Percentiles rank a stretch among this genome's conserved stretches.
Conservation (phyloP, 2,329 filamentous ascomycete genomes). For the Simplicillium sp. region DNA sequence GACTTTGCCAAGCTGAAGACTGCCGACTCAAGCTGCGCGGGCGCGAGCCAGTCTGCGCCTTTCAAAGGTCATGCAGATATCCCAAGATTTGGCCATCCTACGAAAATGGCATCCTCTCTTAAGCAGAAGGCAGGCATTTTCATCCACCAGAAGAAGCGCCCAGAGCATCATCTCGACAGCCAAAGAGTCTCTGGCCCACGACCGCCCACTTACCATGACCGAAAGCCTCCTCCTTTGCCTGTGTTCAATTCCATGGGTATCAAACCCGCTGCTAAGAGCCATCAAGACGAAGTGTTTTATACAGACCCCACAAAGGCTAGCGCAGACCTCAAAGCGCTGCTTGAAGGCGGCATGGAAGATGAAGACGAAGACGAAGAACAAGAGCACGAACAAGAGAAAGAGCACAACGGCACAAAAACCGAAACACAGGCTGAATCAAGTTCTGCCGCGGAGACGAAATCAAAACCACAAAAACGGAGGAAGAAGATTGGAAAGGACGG, state of each 20-base stretch:
- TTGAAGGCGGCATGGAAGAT: slow-evolving; percentile 73
- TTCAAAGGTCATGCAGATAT: slow-evolving; percentile 11
- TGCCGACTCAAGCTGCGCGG: slow-evolving; percentile 6
- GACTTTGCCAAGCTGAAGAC: slow-evolving; percentile 17
- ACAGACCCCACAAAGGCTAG: slow-evolving; percentile 63
- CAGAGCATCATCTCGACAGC: slow-evolving; percentile 44
- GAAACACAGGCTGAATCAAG: not conserved
- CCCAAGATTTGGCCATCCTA: slow-evolving; percentile 26
- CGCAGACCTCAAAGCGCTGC: slow-evolving; percentile 69
- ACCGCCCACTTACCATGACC: slow-evolving; percentile 36
- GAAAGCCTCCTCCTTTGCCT: slow-evolving; percentile 33
- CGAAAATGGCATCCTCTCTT: slow-evolving; percentile 37
- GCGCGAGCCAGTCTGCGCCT: slow-evolving; percentile 7
- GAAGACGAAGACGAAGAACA: slow-evolving; percentile 48
- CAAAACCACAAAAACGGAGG: slow-evolving; percentile 8
- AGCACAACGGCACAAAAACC: not conserved
- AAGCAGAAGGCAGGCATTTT: slow-evolving; percentile 49
- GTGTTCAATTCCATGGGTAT: slow-evolving; percentile 35
- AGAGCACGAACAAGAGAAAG: slow-evolving; percentile 11
- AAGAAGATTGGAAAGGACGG: slow-evolving; percentile 31
- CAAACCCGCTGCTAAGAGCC: slow-evolving; percentile 6
- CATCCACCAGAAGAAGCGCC: slow-evolving; percentile 42
- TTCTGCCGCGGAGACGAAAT: slow-evolving; percentile 1
- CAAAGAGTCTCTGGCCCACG: slow-evolving; percentile 37
- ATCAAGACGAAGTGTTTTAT: slow-evolving; percentile 46